phyloP scores from a whole-genome alignment of 805 yeast genomes.

The Wickerhamomyces strasburgensis region DNA sequence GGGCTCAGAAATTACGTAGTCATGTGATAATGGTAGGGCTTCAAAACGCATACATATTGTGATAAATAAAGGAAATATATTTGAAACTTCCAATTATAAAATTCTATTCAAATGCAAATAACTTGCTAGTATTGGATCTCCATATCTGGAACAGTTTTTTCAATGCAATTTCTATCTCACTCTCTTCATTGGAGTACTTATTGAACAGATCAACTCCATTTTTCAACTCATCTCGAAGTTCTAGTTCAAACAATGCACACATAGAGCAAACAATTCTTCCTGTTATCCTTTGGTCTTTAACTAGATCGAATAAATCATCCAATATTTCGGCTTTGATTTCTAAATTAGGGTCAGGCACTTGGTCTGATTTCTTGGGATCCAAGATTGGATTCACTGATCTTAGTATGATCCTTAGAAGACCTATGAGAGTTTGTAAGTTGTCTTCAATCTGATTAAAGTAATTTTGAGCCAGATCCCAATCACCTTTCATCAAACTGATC shows the following conservation, averaged over 20 bases:
- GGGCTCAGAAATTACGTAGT: not conserved
- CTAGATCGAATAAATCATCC: constrained; percentile 22
- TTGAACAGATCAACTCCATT: constrained; percentile 15
- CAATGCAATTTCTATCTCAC: constrained; percentile 8
- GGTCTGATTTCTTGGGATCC: constrained; percentile 15
- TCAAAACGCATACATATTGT: not conserved
- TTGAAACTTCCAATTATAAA: no score
- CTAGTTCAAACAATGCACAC: constrained; percentile 30
- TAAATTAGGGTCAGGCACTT: constrained; percentile 1
- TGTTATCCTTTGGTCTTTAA: constrained; percentile 27
- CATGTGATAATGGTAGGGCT: not conserved
- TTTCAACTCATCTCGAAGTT: constrained; percentile 7
- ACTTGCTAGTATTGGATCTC: constrained; percentile 24
- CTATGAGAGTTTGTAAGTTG: not conserved
- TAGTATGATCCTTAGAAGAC: constrained; percentile 14
- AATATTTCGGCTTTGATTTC: constrained; percentile 10
- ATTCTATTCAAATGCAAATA: constrained; percentile 31
- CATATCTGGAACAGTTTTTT: constrained; percentile 20
- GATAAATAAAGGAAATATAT: no score
- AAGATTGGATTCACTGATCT: constrained; percentile 20
- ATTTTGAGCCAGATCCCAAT: constrained; percentile 11
- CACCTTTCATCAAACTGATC: constrained; percentile 23
- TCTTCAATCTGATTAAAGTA: constrained; percentile 8
- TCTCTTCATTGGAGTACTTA: not conserved
- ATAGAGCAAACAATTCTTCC: constrained; percentile 32